Base-by-base conservation (phyloP, 176 grass and related monocot genomes). In the Phoenix dactylifera region DNA sequence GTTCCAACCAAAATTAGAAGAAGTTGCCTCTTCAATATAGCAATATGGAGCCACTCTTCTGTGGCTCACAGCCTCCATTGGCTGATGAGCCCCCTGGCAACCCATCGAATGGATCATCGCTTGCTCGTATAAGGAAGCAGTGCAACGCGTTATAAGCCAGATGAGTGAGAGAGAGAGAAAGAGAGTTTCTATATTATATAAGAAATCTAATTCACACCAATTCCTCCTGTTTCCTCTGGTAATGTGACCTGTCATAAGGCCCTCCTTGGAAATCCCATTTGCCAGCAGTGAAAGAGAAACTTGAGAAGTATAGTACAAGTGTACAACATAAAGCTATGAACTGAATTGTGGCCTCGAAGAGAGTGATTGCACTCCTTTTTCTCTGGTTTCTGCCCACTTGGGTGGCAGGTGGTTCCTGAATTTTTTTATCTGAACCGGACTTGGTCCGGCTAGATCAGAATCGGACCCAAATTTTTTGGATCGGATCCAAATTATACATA, bases 161-260 rank as follows among this genome's bases (percentile, higher is more conserved):
- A 28, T 28, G 3, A 28, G 29, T 49, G 15, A 67, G 15, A 58
- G 19, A 58, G 22, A 26, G 5, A n/a, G 19, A 22, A 3, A 18
- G 22, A 58, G 15, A 2, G 50, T 24, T 16, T 39, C 52, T 16
- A 15, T 16, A 18, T 10, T 4, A 4, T 20, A 28, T 20, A 7
- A 58, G 55, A 63, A 22, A 51, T 18, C 20, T 30, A 63, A 51
- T 48, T 22, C 12, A 18, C 83, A 97, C 93, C 93, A 97, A 67
- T 97, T 97, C 76, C 93, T 92, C 79, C 84, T 77, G 76, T 97
- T 97, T 70, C 87, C 93, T 86, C 93, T 83, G 53, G 73, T 88
- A 20, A 0, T 20, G 20, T 20, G 20, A 20, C 73, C 93, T 77
- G 74, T 97, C 93, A 54, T 83, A 91, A 58, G 82, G 76, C 57